Conservation (phyloP, 2,329 filamentous ascomycete genomes). For the Diaporthe citrichinensis region DNA sequence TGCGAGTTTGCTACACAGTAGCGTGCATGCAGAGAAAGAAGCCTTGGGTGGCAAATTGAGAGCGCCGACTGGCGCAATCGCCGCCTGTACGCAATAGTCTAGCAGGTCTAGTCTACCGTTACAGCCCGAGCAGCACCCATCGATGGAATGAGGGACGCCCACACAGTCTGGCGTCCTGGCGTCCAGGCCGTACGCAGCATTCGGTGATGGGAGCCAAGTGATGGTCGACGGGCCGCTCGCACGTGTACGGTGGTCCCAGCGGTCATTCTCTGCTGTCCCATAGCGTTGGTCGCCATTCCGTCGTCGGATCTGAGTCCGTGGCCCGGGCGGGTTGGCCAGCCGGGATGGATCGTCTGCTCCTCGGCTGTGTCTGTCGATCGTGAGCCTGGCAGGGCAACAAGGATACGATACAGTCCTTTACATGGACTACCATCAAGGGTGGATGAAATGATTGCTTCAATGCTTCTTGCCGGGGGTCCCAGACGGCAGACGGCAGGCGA, state of each 20-base stretch:
- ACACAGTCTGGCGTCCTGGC: background rate
- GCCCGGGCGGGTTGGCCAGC: constrained; percentile 17
- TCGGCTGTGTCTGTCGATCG: constrained; percentile 34
- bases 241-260: constrained; percentile 14
- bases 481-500: constrained; percentile 3
- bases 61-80: constrained; percentile 14
- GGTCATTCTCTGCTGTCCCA: background rate
- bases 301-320: constrained; percentile 26
- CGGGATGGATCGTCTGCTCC: constrained; percentile 35
- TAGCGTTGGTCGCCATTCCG: background rate
- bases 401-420: constrained; percentile 7
- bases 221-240: constrained; percentile 19
- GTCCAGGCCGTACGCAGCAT: background rate
- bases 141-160: background rate
- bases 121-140: constrained; percentile 8
- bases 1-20: background rate
- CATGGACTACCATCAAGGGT: constrained; percentile 4
- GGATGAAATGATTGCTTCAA: constrained; percentile 19
- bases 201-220: constrained; percentile 9
- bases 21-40: background rate
- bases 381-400: constrained; percentile 24
- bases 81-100: background rate
- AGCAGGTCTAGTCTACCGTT: background rate
- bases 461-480: constrained; percentile 11
- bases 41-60: constrained; percentile 21